These are phyloP conservation scores for Collybia sp. DNA, from an alignment of 768 basidiomycete genomes.

Conservation along the genomic window DNA sequence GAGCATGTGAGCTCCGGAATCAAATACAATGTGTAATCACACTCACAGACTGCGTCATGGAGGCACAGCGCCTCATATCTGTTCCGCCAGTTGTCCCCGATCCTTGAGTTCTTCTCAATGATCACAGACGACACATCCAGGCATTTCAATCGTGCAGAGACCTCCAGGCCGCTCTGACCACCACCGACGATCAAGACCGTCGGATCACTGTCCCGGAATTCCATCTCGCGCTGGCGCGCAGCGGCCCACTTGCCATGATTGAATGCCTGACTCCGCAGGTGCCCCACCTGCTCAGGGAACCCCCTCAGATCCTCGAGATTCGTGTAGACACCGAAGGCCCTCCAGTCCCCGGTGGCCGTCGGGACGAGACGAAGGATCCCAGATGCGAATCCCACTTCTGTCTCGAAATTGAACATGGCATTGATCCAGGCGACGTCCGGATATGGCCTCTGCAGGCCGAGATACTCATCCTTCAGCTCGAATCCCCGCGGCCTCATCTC, in stretches of 20 bases:
- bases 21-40: not conserved
- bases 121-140: conserved; percentile 49
- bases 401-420: conserved; percentile 41
- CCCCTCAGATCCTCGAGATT: conserved; percentile 22
- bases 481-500: conserved; percentile 20
- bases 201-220: conserved; percentile 44
- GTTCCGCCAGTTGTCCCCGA: conserved; percentile 61
- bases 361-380: conserved; percentile 46
- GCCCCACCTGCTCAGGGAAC: conserved; percentile 37
- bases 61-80: conserved; percentile 56
- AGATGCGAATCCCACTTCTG: conserved; percentile 31
- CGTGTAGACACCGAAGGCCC: conserved; percentile 47
- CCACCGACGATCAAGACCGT: conserved; percentile 52
- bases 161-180: conserved; percentile 57
- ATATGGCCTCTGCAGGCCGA: conserved; percentile 25
- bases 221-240: conserved; percentile 27
- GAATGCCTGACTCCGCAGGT: conserved; percentile 28
- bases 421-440: conserved; percentile 44
- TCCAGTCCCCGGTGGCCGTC: conserved; percentile 35
- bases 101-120: conserved; percentile 47
- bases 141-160: conserved; percentile 58
- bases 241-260: conserved; percentile 49
- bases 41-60: conserved; percentile 46
- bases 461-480: conserved; percentile 21
- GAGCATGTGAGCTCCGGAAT: conserved; percentile 28